Conservation (phyloP, 2,329 filamentous ascomycete genomes). For the Calycina marina region DNA sequence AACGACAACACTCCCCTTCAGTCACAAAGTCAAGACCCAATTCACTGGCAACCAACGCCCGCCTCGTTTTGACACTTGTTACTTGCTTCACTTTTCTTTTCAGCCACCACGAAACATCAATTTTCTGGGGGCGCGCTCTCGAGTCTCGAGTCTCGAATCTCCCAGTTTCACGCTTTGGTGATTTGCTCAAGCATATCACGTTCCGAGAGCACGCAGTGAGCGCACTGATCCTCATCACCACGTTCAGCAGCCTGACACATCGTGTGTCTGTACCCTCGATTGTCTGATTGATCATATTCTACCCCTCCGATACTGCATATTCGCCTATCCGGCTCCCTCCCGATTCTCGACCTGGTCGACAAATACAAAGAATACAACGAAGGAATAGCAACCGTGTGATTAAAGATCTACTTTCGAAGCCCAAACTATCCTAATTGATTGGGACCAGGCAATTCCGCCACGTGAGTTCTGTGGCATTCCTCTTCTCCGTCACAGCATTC, state of each 20-base stretch:
- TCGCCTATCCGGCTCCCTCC: not conserved
- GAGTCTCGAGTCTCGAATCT: constrained; percentile 17
- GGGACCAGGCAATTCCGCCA: no score
- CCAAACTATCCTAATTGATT: constrained; percentile 13
- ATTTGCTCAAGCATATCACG: constrained; percentile 8
- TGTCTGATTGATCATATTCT: constrained; percentile 1
- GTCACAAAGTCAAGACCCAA: no score
- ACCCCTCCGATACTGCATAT: constrained; percentile 5
- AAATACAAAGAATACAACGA: constrained; percentile 1
- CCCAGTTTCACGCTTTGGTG: constrained; percentile 7
- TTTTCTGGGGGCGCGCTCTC: no score
- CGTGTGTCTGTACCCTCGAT: constrained; percentile 7
- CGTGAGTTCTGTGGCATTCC: constrained; percentile 15
- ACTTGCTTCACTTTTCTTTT: no score
- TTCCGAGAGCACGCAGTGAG: constrained; percentile 3
- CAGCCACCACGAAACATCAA: no score
- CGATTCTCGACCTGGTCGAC: not conserved
- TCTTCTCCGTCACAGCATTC: constrained; percentile 13
- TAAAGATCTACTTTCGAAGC: constrained; percentile 15
- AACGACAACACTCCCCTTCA: no score
- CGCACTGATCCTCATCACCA: constrained; percentile 15
- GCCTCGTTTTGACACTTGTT: no score
- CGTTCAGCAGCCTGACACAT: constrained; percentile 14
- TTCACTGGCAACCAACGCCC: no score
- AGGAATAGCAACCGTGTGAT: constrained; percentile 3